Conservation (phyloP, 2,329 filamentous ascomycete genomes). For the Aspergillus pseudoviridinutans region DNA sequence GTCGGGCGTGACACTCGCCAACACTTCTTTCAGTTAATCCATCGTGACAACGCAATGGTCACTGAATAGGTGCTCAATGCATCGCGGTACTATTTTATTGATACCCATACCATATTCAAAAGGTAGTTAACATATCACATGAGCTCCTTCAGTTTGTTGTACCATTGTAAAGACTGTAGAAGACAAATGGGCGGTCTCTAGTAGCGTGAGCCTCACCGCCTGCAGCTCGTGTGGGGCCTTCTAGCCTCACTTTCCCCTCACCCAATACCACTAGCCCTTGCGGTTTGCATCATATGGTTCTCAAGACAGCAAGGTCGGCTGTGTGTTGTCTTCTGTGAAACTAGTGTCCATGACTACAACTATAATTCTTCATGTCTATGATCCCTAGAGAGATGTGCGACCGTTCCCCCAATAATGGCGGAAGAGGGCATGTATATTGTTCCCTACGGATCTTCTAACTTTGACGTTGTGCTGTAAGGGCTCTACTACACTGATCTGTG, state of each 20-base stretch:
- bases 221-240: conserved; percentile 18
- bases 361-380: conserved; percentile 4
- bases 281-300: background rate
- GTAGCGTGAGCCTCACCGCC: conserved; percentile 13
- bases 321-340: background rate
- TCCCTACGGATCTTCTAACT: conserved; percentile 40
- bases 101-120: conserved; percentile 17
- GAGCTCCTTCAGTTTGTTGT: background rate
- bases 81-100: conserved; percentile 6
- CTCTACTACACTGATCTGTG: background rate
- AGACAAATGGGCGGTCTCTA: background rate
- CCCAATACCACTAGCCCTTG: background rate
- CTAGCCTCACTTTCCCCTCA: conserved; percentile 13
- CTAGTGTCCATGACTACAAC: background rate
- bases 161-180: background rate
- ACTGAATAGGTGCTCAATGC: background rate
- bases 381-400: conserved; percentile 11
- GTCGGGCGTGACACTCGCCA: conserved; percentile 10
- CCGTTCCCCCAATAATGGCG: conserved; percentile 27
- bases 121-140: conserved; percentile 2
- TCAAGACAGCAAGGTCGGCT: background rate
- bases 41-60: background rate
- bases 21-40: background rate
- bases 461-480: conserved; percentile 44
- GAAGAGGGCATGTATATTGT: conserved; percentile 41